Base-by-base conservation (phyloP, 345 rosid genomes). In the Hirschfeldia incana region DNA sequence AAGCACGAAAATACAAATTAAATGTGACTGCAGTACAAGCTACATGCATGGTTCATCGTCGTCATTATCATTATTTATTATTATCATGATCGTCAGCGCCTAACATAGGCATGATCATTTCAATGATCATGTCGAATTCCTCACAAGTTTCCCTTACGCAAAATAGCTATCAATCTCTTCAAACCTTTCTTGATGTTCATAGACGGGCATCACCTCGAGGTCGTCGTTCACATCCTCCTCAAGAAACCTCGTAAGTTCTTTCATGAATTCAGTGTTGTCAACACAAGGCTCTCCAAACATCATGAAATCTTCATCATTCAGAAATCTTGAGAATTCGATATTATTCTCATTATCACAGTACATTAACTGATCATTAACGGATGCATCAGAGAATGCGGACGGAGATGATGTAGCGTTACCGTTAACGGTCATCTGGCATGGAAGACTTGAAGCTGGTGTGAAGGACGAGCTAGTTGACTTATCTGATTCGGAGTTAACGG, bases 241-340 rank as follows among this genome's bases (percentile, higher is more conserved):
- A 39, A 80, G 78, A 64, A 74, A 62, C 72, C 62, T 74, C 8
- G 79, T 21, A 10, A 75, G 72, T 32, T 80, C 76, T 34, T 70
- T 65, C 79, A 75, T 69, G 59, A 80, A 80, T 42, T 32, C 68
- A 30, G 10, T 64, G 53, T 75, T 69, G 33, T 65, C 79, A 69
- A 63, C 79, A 53, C 68, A 51, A 75, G 79, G 75, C 27, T 79
- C 78, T 51, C 67, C 82, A 74, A 73, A 49, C 70, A 73, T 61
- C 78, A 73, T 60, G 34, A 73, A 79, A 34, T 79, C 78, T 49
- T 73, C 78, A 51, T 79, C 74, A 34, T 42, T 67, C 59, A 79
- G 27, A 49, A 60, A 73, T 1, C 9, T 74, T 51, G 57, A n/a
- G 57, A 51, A 51, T 5, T 55, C 64, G 37, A 57, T n/a, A 57